Conservation (phyloP, 1,284 basidiomycete genomes). For the Microbotryum saponariae region DNA sequence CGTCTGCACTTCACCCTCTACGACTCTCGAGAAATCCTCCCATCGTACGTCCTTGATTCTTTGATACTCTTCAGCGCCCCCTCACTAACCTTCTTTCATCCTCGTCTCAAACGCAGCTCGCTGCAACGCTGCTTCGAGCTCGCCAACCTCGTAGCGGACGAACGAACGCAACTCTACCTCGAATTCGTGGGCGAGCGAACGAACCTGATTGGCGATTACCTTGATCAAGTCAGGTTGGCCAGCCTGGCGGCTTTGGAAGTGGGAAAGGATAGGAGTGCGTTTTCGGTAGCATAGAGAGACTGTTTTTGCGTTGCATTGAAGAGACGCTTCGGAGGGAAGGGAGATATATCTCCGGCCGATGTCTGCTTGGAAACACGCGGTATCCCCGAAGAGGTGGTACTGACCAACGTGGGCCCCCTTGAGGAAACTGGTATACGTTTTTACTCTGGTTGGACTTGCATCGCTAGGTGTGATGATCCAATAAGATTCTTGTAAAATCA, state of each 20-base stretch:
- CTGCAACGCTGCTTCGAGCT: slow-evolving; percentile 70
- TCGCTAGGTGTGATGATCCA: no score
- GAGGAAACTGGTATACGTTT: no score
- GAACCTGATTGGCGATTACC: slow-evolving; percentile 57
- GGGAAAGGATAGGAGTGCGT: slow-evolving; percentile 46
- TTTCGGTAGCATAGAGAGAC: no score
- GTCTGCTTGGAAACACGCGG: no score
- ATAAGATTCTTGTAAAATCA: no score
- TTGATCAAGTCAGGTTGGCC: slow-evolving; percentile 61
- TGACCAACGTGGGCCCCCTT: no score
- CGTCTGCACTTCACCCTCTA: slow-evolving; percentile 70
- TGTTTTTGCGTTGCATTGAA: no score
- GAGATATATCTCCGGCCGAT: no score
- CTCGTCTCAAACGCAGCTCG: slow-evolving; percentile 51
- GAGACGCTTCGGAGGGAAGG: no score
- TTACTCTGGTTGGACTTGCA: no score
- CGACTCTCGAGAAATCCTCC: slow-evolving; percentile 56
- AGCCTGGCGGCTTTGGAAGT: slow-evolving; percentile 60
- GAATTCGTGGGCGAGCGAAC: slow-evolving; percentile 56
- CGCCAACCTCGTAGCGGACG: slow-evolving; percentile 78
- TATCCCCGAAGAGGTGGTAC: no score
- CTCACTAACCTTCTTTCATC: not conserved
- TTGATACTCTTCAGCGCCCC: not conserved
- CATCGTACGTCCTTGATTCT: slow-evolving; percentile 55
- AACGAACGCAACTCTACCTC: slow-evolving; percentile 74